These are phyloP conservation scores for Penicillium soppii DNA, from an alignment of 495 filamentous ascomycete species.

Conservation along the genomic window DNA sequence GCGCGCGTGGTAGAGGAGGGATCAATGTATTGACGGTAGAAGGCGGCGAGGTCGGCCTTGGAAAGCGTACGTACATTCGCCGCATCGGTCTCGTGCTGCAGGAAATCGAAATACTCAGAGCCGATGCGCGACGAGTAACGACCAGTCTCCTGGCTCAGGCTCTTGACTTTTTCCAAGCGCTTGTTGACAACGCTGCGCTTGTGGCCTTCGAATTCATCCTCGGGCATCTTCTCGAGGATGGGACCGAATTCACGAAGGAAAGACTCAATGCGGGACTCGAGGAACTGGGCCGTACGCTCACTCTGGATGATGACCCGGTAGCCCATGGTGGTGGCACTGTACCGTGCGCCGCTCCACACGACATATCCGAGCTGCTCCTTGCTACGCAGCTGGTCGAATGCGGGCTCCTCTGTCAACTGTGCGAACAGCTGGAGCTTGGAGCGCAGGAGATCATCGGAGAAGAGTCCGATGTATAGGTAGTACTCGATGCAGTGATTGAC, in stretches of 20 bases:
- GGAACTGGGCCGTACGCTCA: slow-evolving; percentile 76
- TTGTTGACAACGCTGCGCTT: slow-evolving; percentile 88
- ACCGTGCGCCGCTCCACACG: slow-evolving; percentile 77
- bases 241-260: slow-evolving; percentile 69
- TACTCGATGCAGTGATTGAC: slow-evolving; percentile 98
- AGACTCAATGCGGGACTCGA: slow-evolving; percentile 82
- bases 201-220: slow-evolving; percentile 85
- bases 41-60: slow-evolving; percentile 75
- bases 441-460: slow-evolving; percentile 61
- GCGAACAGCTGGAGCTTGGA: slow-evolving; percentile 79
- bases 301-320: slow-evolving; percentile 94
- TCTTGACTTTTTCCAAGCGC: slow-evolving; percentile 89
- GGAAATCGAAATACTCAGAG: slow-evolving; percentile 86
- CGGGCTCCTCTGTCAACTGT: slow-evolving; percentile 91
- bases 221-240: slow-evolving; percentile 70
- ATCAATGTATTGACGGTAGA: slow-evolving; percentile 74
- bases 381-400: slow-evolving; percentile 89
- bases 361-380: slow-evolving; percentile 98
- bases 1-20: slow-evolving; percentile 71
- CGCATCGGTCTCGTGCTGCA: slow-evolving; percentile 75
- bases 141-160: slow-evolving; percentile 77
- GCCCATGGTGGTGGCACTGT: slow-evolving; percentile 69
- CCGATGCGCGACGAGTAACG: slow-evolving; percentile 84
- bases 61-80: slow-evolving; percentile 69
- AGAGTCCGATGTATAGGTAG: slow-evolving; percentile 74